Percentiles rank a stretch among this genome's conserved stretches.
Evolutionary conservation across 805 yeast genomes (phyloP).

Genomic region (Kazachstania martiniae): DNA sequence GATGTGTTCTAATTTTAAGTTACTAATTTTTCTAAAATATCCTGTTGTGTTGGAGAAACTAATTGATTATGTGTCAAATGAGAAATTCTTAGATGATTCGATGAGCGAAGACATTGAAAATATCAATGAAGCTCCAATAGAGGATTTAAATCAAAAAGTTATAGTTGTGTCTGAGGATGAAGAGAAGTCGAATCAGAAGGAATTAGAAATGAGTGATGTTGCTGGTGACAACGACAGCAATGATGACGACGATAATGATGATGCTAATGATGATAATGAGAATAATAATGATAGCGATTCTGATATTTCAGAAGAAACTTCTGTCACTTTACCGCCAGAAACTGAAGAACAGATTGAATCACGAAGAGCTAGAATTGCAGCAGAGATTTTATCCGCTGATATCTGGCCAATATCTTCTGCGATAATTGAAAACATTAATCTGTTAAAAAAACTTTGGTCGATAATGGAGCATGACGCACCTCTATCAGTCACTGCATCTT

Average conservation of each 20-base stretch:
- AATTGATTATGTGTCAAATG: constrained; percentile 51
- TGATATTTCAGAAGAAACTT: constrained; percentile 24
- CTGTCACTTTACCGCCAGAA: constrained; percentile 27
- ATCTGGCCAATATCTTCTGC: constrained; percentile 91
- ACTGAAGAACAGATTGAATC: constrained; percentile 30
- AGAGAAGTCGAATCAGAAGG: background rate
- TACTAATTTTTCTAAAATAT: constrained; percentile 69
- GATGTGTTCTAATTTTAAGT: constrained; percentile 56
- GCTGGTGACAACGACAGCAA: constrained; percentile 4
- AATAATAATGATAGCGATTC: constrained; percentile 6
- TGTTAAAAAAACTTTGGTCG: constrained; percentile 67
- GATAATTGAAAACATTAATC: constrained; percentile 60
- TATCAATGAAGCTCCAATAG: background rate
- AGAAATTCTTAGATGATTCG: constrained; percentile 23
- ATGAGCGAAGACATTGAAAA: constrained; percentile 2
- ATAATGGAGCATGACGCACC: constrained; percentile 59
- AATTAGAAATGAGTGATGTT: constrained; percentile 1
- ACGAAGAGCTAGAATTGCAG: constrained; percentile 55
- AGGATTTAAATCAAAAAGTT: constrained; percentile 5
- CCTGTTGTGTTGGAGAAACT: constrained; percentile 64
- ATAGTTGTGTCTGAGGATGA: constrained; percentile 1
- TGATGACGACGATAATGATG: constrained; percentile 1
- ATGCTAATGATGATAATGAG: constrained; percentile 4
- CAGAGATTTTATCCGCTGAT: constrained; percentile 82
- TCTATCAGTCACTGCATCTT: constrained; percentile 63